Conservation (phyloP, 768 basidiomycete species). For the Pleurotus pulmonarius region DNA sequence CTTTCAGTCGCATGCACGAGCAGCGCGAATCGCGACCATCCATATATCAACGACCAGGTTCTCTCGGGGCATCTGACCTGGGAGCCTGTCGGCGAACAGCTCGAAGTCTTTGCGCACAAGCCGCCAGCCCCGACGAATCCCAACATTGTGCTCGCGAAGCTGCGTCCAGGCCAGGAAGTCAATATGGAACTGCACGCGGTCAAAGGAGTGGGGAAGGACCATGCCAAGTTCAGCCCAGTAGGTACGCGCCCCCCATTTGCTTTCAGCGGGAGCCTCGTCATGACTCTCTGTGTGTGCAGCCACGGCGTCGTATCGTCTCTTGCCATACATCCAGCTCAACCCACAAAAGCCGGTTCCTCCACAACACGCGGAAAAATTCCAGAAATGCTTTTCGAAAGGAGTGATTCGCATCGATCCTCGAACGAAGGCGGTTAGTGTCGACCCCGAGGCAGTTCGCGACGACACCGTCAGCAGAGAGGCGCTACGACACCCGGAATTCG, state of each 20-base stretch:
- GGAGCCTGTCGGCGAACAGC: slow-evolving; percentile 83
- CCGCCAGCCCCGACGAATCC: slow-evolving; percentile 67
- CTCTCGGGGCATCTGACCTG: slow-evolving; percentile 67
- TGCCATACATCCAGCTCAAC: slow-evolving; percentile 75
- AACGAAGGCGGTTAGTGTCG: slow-evolving; percentile 59
- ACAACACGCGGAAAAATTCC: slow-evolving; percentile 76
- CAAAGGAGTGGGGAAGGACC: slow-evolving; percentile 90
- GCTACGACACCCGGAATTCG: slow-evolving; percentile 87
- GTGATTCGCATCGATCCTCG: slow-evolving; percentile 62
- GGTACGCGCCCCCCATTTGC: slow-evolving; percentile 41
- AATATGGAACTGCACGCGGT: slow-evolving; percentile 86
- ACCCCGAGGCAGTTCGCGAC: slow-evolving; percentile 62
- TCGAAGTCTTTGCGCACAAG: slow-evolving; percentile 44
- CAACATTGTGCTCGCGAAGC: slow-evolving; percentile 86
- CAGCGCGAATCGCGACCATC: slow-evolving; percentile 46
- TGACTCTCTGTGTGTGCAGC: slow-evolving; percentile 39
- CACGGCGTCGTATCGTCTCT: slow-evolving; percentile 91
- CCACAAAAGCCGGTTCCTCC: slow-evolving; percentile 68
- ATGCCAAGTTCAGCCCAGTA: slow-evolving; percentile 96
- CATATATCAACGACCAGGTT: slow-evolving; percentile 73
- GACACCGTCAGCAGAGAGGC: slow-evolving; percentile 94
- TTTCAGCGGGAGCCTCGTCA: background rate
- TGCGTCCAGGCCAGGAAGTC: slow-evolving; percentile 87
- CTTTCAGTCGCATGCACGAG: slow-evolving; percentile 67
- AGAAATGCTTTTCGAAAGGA: slow-evolving; percentile 82